A percentile compares a stretch with the other conserved stretches of the same genome.
These are phyloP conservation scores for Gelatoporia subvermispora DNA, from an alignment of 768 basidiomycete species.

Conservation along the genomic window DNA sequence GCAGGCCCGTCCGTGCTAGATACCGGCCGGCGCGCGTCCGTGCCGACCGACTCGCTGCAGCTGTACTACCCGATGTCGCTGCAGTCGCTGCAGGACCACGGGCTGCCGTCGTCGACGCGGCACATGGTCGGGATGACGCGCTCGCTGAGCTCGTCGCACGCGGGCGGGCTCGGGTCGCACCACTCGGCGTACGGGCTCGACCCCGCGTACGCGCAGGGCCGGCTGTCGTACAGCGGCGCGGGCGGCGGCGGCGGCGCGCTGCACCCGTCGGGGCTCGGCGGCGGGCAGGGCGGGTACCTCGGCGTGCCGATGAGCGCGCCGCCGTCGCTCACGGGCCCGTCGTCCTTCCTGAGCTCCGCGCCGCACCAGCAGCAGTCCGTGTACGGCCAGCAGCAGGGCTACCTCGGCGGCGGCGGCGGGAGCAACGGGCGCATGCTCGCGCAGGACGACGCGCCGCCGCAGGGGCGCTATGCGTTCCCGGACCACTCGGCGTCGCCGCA, in stretches of 20 bases:
- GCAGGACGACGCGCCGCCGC: slow-evolving; percentile 8
- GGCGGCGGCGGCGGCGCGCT: slow-evolving; percentile 12
- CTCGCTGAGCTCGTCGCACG: slow-evolving; percentile 20
- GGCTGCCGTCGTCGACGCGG: slow-evolving; percentile 15
- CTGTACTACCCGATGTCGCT: slow-evolving; percentile 78
- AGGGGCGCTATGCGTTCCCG: slow-evolving; percentile 20
- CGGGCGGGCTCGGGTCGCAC: slow-evolving; percentile 14
- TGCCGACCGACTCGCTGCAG: slow-evolving; percentile 68
- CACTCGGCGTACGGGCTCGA: slow-evolving; percentile 18
- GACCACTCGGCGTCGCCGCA: slow-evolving; percentile 25
- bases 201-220: slow-evolving; percentile 9
- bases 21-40: slow-evolving; percentile 51
- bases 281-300: slow-evolving; percentile 12
- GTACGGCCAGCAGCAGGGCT: slow-evolving; percentile 7
- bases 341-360: slow-evolving; percentile 11
- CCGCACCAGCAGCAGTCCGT: slow-evolving; percentile 5
- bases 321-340: slow-evolving; percentile 3
- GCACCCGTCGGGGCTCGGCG: slow-evolving; percentile 13
- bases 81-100: slow-evolving; percentile 39
- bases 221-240: slow-evolving; percentile 13
- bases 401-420: slow-evolving; percentile 10
- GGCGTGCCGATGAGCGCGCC: slow-evolving; percentile 15
- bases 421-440: slow-evolving; percentile 12
- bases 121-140: slow-evolving; percentile 26
- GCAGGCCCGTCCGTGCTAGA: slow-evolving; percentile 34